Evolutionary conservation across 805 yeast species (phyloP).

Genomic region (Wilhelminamyces savonicus): DNA sequence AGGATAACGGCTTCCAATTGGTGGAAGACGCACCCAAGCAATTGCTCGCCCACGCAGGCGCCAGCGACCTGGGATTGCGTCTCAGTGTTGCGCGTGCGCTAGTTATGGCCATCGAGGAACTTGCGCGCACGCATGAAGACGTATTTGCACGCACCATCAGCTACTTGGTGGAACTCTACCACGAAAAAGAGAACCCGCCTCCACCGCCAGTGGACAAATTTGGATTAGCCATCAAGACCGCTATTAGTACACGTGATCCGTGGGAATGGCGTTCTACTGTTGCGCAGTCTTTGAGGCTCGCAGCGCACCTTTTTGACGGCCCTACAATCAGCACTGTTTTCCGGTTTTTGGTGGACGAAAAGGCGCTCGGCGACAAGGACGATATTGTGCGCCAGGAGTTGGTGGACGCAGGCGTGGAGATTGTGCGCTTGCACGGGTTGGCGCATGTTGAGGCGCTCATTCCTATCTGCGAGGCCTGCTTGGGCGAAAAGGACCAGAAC

Average conservation of each 20-base stretch:
- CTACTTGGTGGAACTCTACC: slow-evolving; percentile 50
- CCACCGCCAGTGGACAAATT: slow-evolving; percentile 71
- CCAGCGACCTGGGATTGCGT: slow-evolving; percentile 61
- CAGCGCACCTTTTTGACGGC: slow-evolving; percentile 42
- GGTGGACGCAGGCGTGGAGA: slow-evolving; percentile 81
- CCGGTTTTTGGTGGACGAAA: slow-evolving; percentile 52
- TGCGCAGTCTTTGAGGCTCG: slow-evolving; percentile 57
- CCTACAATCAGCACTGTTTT: slow-evolving; percentile 46
- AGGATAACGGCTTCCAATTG: slow-evolving; percentile 58
- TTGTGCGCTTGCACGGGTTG: slow-evolving; percentile 63
- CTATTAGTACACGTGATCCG: slow-evolving; percentile 57
- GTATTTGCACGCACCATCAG: slow-evolving; percentile 30
- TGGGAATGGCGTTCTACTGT: slow-evolving; percentile 86
- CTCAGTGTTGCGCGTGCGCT: slow-evolving; percentile 67
- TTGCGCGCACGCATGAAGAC: slow-evolving; percentile 12
- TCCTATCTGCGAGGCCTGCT: slow-evolving; percentile 71
- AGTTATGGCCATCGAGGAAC: slow-evolving; percentile 45
- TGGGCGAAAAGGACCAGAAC: slow-evolving; percentile 44
- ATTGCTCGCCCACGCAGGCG: slow-evolving; percentile 41
- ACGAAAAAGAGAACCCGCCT: slow-evolving; percentile 61
- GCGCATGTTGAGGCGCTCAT: slow-evolving; percentile 64
- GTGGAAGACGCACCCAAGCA: slow-evolving; percentile 37
- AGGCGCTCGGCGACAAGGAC: slow-evolving; percentile 72
- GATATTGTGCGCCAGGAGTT: slow-evolving; percentile 70
- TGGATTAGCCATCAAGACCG: slow-evolving; percentile 66